Evolutionary conservation across 139 green algal genomes (phyloP), one percentile per base, ranked within the genome.

Genomic region (Chlorella sp.): DNA sequence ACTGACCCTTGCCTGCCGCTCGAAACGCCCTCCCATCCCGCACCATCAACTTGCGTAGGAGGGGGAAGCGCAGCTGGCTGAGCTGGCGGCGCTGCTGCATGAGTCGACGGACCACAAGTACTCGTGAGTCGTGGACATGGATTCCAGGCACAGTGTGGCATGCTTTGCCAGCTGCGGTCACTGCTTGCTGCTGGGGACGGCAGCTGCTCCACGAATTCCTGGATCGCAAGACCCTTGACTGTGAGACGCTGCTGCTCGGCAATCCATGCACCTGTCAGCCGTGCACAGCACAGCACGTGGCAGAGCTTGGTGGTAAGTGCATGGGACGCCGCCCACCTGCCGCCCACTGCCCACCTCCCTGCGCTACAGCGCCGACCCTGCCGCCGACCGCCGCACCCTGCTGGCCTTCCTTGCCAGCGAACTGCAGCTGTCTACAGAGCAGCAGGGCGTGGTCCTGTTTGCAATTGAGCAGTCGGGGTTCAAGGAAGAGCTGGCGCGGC

Each of bases 91-190:
- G 1, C 78, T 95, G 55, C 76, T 96, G 55, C 93, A 95, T 79
- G 93, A 95, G n/a, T 89, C 95, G 0, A 55, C 51, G 3, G 92
- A 95, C 68, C 91, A 87, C 81, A 95, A 95, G 76, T 95, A 95
- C 73, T 60, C 39, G 70, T 85, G 83, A 74, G 30, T 47, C n/a
- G n/a, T n/a, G n/a, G n/a, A n/a, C n/a, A n/a, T n/a, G n/a, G n/a
- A n/a, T n/a, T n/a, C n/a, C n/a, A n/a, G n/a, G n/a, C n/a, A n/a
- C n/a, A n/a, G n/a, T n/a, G n/a, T n/a, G n/a, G n/a, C n/a, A n/a
- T n/a, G n/a, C n/a, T n/a, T n/a, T n/a, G n/a, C n/a, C n/a, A n/a
- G n/a, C n/a, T n/a, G n/a, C n/a, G n/a, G n/a, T n/a, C n/a, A n/a
- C n/a, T n/a, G n/a, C n/a, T n/a, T n/a, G n/a, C n/a, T n/a, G n/a